These are phyloP conservation scores for Gracilaria caudata DNA, from an alignment of 23 red algal genomes.

Conservation along the genomic window DNA sequence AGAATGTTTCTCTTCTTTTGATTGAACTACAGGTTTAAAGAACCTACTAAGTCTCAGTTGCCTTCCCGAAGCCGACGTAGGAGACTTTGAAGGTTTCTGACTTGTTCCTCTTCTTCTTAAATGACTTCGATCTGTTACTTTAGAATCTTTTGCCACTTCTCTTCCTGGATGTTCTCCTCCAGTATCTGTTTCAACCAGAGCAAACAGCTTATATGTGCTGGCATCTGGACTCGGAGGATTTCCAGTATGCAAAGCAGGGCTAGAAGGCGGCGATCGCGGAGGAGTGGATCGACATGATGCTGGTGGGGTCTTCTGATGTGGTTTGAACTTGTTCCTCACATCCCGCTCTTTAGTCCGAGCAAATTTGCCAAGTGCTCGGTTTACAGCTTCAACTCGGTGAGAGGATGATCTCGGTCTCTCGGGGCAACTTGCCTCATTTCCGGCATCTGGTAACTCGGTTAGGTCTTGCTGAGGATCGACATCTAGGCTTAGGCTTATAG, in stretches of 20 bases:
- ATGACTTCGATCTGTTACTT: neutral
- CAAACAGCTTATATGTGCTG: constrained; percentile 24
- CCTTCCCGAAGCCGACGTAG: constrained; percentile 9
- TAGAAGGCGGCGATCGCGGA: neutral
- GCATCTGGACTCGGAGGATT: constrained; percentile 36
- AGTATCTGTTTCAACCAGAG: neutral
- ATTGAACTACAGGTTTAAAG: constrained; percentile 3
- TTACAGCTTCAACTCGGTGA: constrained; percentile 52
- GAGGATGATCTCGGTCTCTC: constrained; percentile 23
- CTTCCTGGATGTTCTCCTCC: neutral
- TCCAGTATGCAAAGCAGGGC: neutral
- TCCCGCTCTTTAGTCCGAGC: constrained; percentile 23
- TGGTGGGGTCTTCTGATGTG: neutral
- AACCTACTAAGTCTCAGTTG: constrained; percentile 36
- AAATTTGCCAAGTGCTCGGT: constrained; percentile 45
- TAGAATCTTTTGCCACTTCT: neutral
- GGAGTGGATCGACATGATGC: neutral
- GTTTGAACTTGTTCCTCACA: constrained; percentile 37
- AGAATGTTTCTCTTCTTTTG: neutral
- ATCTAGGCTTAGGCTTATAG: neutral
- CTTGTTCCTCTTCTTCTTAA: neutral
- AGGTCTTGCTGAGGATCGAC: neutral
- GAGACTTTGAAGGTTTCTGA: neutral
- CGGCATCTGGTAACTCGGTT: neutral
- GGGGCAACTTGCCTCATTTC: neutral